Evolutionary conservation across 257 asterid genomes (phyloP), one percentile per base, ranked within the genome.

Genomic region (Solanum pinnatisectum): DNA sequence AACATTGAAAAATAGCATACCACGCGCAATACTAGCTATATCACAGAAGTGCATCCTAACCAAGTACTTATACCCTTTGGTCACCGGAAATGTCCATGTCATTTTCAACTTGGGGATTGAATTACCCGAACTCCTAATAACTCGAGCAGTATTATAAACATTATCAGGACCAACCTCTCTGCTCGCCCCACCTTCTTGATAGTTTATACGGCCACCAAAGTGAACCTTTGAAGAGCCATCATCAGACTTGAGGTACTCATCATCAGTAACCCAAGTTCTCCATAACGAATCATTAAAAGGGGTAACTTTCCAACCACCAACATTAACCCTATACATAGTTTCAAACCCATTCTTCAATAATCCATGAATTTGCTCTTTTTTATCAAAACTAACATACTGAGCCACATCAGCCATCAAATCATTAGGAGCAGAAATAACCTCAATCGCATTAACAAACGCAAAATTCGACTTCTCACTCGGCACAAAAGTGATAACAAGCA

Each of bases 91-190:
- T 39, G 84, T 88, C 98, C 98, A 95, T 0, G 96, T 92, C 67
- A 97, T 86, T n/a, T 94, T 97, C 59, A 56, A 35, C 15, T 77
- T 59, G 1, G 98, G 95, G 76, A 95, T 84, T 6, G 88, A 89
- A 90, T 83, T 76, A 63, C 71, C 89, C 13, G 67, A 88, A 91
- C 97, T 96, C 90, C 77, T 94, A 73, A 95, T 91, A 85, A 97
- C 92, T 88, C 99, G 89, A 0, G 98, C 99, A 9, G 98, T 89
- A 36, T 91, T 94, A 90, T 97, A 96, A 33, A 97, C 94, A 89
- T 95, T 94, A 92, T 97, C 99, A 1, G 99, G 99, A 77, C 98
- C 95, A 23, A 97, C 97, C 87, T 96, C 99, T 46, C 98, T 95
- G 71, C 94, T 96, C 4, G 96, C 98, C 79, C 99, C 99, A 25